Base-by-base conservation (phyloP, 768 basidiomycete genomes). In the Leccinum aurantiacum region DNA sequence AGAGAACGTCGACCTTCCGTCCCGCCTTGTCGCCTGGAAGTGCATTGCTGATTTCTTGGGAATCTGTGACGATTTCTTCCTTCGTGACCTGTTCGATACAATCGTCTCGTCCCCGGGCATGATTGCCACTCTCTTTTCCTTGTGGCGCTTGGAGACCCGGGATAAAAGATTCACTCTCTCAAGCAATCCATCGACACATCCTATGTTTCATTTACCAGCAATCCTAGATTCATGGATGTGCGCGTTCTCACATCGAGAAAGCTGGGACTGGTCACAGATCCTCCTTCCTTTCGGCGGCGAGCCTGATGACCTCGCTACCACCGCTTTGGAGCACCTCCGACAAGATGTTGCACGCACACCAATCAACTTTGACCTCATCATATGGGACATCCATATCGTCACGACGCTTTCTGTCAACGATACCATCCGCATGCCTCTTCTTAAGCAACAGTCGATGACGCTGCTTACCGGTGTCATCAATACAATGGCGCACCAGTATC, bases 371-470 rank as follows among this genome's bases (percentile, higher is more conserved):
- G 69, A 74, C 51, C 61, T 67, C 51, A 47, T 74, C 52, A 60
- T 69, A 27, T 73, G 71, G 71, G 71, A 73, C 50, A 67, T 67
- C 53, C 71, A 74, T 54, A 62, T 72, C 22, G 47, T 74, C 47
- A 73, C 67, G 2, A 49, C 56, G 6, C 58, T 72, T 19, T 74
- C 71, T 29, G 27, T 72, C 2, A 67, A 73, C 17, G 58, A 67
- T 11, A 14, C 58, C 8, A 71, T 72, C 50, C 62, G 72, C 27
- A 53, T 63, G 9, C 58, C 67, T 49, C 56, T 73, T 47, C 63
- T 72, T 24, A 65, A 62, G 17, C 69, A 64, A 14, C 56, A 54
- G 17, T 67, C 69, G 14, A 63, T 74, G 63, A 37, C 50, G 3
- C 38, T 63, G 29, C 15, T 72, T 3, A 49, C 69, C 17, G 50